Base-by-base conservation (phyloP, 805 yeast genomes). In the Wickerhamiella slavikovae region DNA sequence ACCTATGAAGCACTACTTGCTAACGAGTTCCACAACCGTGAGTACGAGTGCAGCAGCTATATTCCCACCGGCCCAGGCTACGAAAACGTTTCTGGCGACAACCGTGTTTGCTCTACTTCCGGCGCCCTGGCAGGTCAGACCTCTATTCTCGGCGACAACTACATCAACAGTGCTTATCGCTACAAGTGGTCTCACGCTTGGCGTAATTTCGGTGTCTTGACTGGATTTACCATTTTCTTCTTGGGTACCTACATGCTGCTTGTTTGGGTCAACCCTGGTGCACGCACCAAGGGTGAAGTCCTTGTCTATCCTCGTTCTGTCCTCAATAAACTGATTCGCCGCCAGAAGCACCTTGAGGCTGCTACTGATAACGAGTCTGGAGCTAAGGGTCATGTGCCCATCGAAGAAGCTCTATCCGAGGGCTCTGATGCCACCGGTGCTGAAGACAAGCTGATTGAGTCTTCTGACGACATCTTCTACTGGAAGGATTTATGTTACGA, bases 171-270 rank as follows among this genome's bases (percentile, higher is more conserved):
- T 2, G 47, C 69, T 6, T 75, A 48, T 47, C 43, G 48, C 24
- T 77, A 70, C 53, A 44, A 44, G 14, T 66, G 58, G 42, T 36
- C 49, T 14, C 75, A 77, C 48, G 56, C 62, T 27, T 77, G 91
- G 89, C 65, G 89, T 58, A 74, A 77, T 46, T 58, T 72, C 30
- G 91, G 78, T 41, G 65, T 71, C 34, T 30, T 63, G 32, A 45
- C 68, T 44, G 74, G 62, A 2, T 68, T 57, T 43, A 47, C 58
- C 36, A 37, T 55, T 2, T 58, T 51, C 33, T 54, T 47, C 35
- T 16, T 27, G 4, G 18, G 12, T 16, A 21, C 25, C 19, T 21
- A 27, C 25, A 19, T 21, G 24, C 15, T 27, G 15, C n/a, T 27
- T n/a, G 30, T 24, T 27, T 32, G 8, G 32, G 28, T 11, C 29